These are phyloP conservation scores for Parachlorella kessleri DNA, from an alignment of 139 green algal species.

Conservation along the genomic window DNA sequence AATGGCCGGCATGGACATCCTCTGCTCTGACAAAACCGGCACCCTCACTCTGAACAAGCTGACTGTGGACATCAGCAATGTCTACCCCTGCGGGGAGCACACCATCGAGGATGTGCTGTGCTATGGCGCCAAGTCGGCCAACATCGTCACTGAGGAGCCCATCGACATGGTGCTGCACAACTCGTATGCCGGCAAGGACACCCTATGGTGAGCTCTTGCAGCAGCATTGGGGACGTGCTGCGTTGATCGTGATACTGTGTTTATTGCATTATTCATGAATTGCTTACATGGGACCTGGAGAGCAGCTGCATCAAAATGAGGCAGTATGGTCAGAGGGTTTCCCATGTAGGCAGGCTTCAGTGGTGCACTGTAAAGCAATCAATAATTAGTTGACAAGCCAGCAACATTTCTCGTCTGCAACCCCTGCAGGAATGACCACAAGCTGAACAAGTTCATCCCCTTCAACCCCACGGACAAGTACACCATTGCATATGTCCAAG, in stretches of 20 bases:
- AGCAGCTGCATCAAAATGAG: too few species aligned
- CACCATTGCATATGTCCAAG: conserved; percentile 63
- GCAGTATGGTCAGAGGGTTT: too few species aligned
- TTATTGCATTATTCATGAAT: too few species aligned
- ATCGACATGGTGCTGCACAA: conserved; percentile 84
- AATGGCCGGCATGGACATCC: conserved; percentile 91
- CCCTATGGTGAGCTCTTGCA: too few species aligned
- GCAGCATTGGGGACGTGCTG: too few species aligned
- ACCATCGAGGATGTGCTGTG: conserved; percentile 52
- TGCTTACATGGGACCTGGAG: too few species aligned
- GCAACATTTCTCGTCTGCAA: background rate
- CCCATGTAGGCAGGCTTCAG: too few species aligned
- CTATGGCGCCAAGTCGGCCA: conserved; percentile 66
- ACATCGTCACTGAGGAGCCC: conserved; percentile 77
- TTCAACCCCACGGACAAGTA: conserved; percentile 92
- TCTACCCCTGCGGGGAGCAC: conserved; percentile 32
- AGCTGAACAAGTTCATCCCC: conserved; percentile 71
- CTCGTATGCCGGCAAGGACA: conserved; percentile 52
- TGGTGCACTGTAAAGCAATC: too few species aligned
- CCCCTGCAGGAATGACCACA: conserved; percentile 35
- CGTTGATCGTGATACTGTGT: too few species aligned
- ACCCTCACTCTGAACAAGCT: conserved; percentile 89
- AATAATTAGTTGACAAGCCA: too few species aligned
- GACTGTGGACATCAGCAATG: conserved; percentile 45
- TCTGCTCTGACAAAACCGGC: conserved; percentile 94